phyloP scores from a whole-genome alignment of 148 eudicot genomes.

The Drosera capensis region DNA sequence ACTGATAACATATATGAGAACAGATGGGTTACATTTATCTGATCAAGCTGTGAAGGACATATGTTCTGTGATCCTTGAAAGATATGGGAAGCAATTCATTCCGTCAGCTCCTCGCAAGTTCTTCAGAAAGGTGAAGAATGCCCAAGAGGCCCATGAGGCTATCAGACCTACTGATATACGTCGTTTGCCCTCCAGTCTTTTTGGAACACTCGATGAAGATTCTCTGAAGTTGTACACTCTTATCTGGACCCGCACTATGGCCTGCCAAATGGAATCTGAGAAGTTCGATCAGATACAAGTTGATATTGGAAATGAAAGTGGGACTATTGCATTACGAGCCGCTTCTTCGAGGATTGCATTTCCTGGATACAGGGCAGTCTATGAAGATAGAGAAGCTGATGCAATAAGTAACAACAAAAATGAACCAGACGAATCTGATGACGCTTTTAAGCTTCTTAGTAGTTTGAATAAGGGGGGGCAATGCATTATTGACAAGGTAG shows the following conservation, averaged over 20 bases:
- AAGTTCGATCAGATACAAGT: conserved; percentile 49
- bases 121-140: conserved; percentile 83
- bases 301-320: conserved; percentile 42
- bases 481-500: conserved; percentile 40
- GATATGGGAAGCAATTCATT: conserved; percentile 53
- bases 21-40: conserved; percentile 86
- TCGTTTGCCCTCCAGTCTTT: conserved; percentile 60
- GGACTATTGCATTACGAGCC: conserved; percentile 51
- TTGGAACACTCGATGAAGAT: conserved; percentile 61
- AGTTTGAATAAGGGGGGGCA: conserved; percentile 40
- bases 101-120: conserved; percentile 45
- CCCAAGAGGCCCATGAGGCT: conserved; percentile 99
- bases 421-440: conserved; percentile 30
- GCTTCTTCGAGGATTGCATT: conserved; percentile 51
- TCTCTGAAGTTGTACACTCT: conserved; percentile 63
- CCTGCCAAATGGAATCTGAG: conserved; percentile 90
- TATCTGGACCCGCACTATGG: conserved; percentile 90
- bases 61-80: conserved; percentile 43
- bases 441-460: conserved; percentile 29
- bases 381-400: conserved; percentile 54
- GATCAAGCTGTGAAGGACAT: conserved; percentile 61
- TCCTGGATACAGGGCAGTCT: conserved; percentile 62
- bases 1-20: conserved; percentile 88
- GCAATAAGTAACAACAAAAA: conserved; percentile 27
- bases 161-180: conserved; percentile 80